These are phyloP conservation scores for Trichosporon sp. DNA, from an alignment of 1,284 basidiomycete species.

Conservation along the genomic window DNA sequence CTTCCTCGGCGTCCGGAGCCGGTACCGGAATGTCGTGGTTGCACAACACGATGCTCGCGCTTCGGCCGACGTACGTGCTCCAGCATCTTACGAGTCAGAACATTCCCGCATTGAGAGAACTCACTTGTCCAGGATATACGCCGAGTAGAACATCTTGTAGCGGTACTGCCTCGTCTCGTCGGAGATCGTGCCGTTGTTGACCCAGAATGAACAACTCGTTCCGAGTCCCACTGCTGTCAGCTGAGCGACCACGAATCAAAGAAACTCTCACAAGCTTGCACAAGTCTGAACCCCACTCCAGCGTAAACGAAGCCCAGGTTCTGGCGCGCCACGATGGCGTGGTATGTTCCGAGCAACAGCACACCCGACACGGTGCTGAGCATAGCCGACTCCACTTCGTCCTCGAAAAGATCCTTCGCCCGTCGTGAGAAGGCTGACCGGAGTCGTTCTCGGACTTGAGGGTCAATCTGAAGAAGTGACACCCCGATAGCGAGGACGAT, in stretches of 20 bases:
- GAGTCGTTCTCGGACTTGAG: constrained; percentile 11
- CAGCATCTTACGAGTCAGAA: constrained; percentile 19
- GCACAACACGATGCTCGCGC: constrained; percentile 16
- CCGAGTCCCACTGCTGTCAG: constrained; percentile 30
- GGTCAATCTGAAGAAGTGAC: constrained; percentile 15
- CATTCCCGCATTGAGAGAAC: background rate
- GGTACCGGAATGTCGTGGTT: constrained; percentile 24
- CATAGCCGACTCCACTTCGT: constrained; percentile 34
- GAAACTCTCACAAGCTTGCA: constrained; percentile 24
- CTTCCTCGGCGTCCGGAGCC: constrained; percentile 13
- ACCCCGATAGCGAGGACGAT: constrained; percentile 59
- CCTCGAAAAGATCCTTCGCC: constrained; percentile 32
- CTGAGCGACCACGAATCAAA: background rate
- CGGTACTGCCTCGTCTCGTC: constrained; percentile 25
- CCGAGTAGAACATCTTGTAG: constrained; percentile 29
- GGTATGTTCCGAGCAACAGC: constrained; percentile 32
- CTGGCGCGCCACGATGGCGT: constrained; percentile 24
- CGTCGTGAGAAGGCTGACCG: constrained; percentile 20
- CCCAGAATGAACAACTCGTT: constrained; percentile 31
- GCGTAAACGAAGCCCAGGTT: constrained; percentile 28
- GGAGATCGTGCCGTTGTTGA: constrained; percentile 30
- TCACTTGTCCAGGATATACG: constrained; percentile 32
- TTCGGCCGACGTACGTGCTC: constrained; percentile 32
- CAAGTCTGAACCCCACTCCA: constrained; percentile 23
- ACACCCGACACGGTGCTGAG: constrained; percentile 35